A percentile compares a stretch with the other conserved stretches of the same genome.
phyloP scores from a whole-genome alignment of 2,329 filamentous ascomycete species.

The Exophiala lecanii-corni region DNA sequence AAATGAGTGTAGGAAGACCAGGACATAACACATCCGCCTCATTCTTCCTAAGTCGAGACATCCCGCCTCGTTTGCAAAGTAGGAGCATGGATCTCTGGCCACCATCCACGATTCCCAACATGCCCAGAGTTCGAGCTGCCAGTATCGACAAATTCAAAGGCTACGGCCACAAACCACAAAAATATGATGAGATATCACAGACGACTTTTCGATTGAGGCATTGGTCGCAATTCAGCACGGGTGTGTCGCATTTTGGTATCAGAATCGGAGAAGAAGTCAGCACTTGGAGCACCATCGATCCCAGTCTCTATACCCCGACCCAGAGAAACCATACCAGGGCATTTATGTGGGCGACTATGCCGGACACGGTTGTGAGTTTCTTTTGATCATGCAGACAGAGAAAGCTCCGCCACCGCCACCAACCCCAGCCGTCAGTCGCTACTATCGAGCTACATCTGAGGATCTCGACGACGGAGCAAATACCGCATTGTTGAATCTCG shows the following conservation, averaged over 20 bases:
- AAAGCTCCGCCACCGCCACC: constrained; percentile 41
- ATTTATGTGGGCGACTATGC: constrained; percentile 92
- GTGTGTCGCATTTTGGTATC: constrained; percentile 34
- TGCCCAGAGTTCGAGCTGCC: constrained; percentile 52
- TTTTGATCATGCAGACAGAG: constrained; percentile 74
- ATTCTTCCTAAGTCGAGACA: constrained; percentile 60
- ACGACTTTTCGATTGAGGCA: constrained; percentile 68
- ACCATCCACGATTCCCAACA: constrained; percentile 63
- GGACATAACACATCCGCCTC: constrained; percentile 36
- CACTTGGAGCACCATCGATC: constrained; percentile 69
- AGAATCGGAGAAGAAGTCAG: constrained; percentile 50
- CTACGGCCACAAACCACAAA: constrained; percentile 46
- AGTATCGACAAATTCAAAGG: constrained; percentile 42
- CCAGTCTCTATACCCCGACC: constrained; percentile 74
- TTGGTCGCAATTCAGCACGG: constrained; percentile 64
- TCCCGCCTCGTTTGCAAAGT: constrained; percentile 38
- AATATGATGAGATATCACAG: constrained; percentile 59
- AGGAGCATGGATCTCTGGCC: constrained; percentile 64
- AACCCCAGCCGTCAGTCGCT: constrained; percentile 30
- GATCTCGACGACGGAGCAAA: constrained; percentile 4
- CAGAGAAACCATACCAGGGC: constrained; percentile 75
- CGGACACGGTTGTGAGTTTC: constrained; percentile 81
- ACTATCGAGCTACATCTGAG: constrained; percentile 8
- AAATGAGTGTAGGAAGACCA: constrained; percentile 35
- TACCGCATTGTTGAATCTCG: neutral